Evolutionary conservation across 1,139 yeast genomes (phyloP), one percentile per base, ranked within the genome.

Genomic region (Protomyces inouyei): DNA sequence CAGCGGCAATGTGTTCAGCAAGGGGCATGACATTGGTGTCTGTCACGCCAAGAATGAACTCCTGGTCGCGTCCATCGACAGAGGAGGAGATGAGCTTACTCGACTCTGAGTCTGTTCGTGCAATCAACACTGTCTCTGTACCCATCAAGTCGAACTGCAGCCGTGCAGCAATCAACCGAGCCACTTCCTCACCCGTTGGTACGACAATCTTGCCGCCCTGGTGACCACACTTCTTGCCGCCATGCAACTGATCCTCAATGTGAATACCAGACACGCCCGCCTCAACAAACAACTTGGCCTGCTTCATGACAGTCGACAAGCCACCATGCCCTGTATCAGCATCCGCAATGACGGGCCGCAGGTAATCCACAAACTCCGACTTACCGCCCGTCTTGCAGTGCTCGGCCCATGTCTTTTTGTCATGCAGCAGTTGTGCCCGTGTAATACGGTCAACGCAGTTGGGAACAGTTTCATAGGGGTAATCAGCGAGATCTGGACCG

Each of bases 241-340:
- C 88, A 68, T 83, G 86, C 52, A 84, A 76, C 72, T 83, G 86
- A 72, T 84, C 88, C 69, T 84, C 88, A 37, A 83, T 74, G 71
- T 84, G 88, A 57, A 84, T 82, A 53, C 83, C 87, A 10, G 87
- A 85, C 2, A 87, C 87, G 25, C 88, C 88, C 28, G 80, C 77
- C 72, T 85, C 88, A 21, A 85, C 86, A 74, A 84, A 85, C 63
- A 83, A 72, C 72, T 85, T 85, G 51, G 87, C 85, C 57, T 83
- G 74, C 71, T 84, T 84, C 85, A 83, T 83, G 21, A 84, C 85
- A 0, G 87, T 80, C 1, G 85, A 83, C 21, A 81, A 75, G 21
- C 88, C 86, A n/a, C 88, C 88, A 71, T 83, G 86, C 9, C 88
- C 88, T 70, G 86, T 84, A 68, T 84, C 88, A 9, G 82, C 88